Evolutionary conservation across 2,329 filamentous ascomycete species (phyloP).

Genomic region (Claviceps quebecensis): DNA sequence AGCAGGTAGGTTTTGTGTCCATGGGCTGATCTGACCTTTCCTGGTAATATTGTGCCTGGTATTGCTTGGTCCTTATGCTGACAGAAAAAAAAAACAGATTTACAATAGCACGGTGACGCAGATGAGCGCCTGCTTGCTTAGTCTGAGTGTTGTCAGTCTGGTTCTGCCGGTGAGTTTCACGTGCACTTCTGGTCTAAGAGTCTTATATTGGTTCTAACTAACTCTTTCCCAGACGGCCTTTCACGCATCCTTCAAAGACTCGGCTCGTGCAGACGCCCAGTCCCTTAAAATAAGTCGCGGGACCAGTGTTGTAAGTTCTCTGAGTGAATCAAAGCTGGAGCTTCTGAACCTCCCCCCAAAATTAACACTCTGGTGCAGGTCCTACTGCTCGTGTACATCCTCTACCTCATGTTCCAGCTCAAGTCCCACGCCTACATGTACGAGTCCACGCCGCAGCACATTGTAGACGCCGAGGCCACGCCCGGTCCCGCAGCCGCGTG

Average conservation of each 20-base stretch:
- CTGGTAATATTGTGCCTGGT: no score
- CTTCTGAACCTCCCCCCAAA: neutral
- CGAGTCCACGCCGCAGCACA: slow-evolving; percentile 79
- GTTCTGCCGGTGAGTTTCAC: slow-evolving; percentile 55
- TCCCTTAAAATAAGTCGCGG: slow-evolving; percentile 79
- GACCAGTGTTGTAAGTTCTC: slow-evolving; percentile 61
- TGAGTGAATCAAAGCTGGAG: slow-evolving; percentile 9
- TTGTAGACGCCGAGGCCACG: slow-evolving; percentile 82
- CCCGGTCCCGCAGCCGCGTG: slow-evolving; percentile 74
- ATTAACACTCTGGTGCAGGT: slow-evolving; percentile 30
- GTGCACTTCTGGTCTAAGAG: no score
- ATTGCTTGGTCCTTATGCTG: neutral
- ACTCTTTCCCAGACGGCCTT: slow-evolving; percentile 55
- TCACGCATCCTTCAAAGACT: slow-evolving; percentile 67
- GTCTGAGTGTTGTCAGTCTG: slow-evolving; percentile 78
- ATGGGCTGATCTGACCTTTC: no score
- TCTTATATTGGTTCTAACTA: slow-evolving; percentile 10
- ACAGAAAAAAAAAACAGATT: slow-evolving; percentile 33
- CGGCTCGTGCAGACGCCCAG: slow-evolving; percentile 46
- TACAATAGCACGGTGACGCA: slow-evolving; percentile 94
- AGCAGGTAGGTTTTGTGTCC: slow-evolving; percentile 43
- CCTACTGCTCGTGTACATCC: slow-evolving; percentile 63
- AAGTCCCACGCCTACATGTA: slow-evolving; percentile 90
- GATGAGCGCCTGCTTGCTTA: slow-evolving; percentile 88
- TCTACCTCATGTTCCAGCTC: slow-evolving; percentile 81